phyloP scores from a whole-genome alignment of 768 basidiomycete genomes.

The Amyloporia xantha region DNA sequence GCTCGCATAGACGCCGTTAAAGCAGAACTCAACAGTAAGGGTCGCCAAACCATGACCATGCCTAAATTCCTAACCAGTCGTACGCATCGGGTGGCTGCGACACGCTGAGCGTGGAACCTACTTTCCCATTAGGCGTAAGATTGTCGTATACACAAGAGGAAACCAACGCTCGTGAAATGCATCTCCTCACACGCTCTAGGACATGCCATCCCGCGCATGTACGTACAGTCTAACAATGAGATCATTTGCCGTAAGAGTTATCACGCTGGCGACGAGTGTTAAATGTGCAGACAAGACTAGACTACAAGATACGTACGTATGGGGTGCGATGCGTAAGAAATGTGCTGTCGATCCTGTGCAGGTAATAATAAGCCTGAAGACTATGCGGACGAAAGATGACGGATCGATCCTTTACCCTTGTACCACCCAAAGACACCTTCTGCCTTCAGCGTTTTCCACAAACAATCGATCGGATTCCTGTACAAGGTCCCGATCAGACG shows the following conservation, averaged over 20 bases:
- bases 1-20: too few species aligned
- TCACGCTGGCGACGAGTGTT: slow-evolving; percentile 48
- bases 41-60: too few species aligned
- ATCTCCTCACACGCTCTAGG: too few species aligned
- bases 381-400: background rate
- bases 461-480: slow-evolving; percentile 89
- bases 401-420: slow-evolving; percentile 52
- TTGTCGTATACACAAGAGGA: too few species aligned
- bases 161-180: too few species aligned
- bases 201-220: too few species aligned
- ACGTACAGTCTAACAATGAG: slow-evolving; percentile 66
- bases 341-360: slow-evolving; percentile 87
- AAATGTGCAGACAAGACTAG: background rate
- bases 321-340: slow-evolving; percentile 86
- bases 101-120: too few species aligned
- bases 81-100: too few species aligned
- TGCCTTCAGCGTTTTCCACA: slow-evolving; percentile 90
- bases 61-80: too few species aligned
- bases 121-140: too few species aligned
- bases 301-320: slow-evolving; percentile 55
- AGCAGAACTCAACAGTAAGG: too few species aligned
- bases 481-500: slow-evolving; percentile 71
- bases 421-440: slow-evolving; percentile 96
- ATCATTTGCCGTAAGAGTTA: slow-evolving; percentile 87
- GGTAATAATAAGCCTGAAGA: too few species aligned